Evolutionary conservation across 306 rosid species (phyloP).

Genomic region (Glycine soja): DNA sequence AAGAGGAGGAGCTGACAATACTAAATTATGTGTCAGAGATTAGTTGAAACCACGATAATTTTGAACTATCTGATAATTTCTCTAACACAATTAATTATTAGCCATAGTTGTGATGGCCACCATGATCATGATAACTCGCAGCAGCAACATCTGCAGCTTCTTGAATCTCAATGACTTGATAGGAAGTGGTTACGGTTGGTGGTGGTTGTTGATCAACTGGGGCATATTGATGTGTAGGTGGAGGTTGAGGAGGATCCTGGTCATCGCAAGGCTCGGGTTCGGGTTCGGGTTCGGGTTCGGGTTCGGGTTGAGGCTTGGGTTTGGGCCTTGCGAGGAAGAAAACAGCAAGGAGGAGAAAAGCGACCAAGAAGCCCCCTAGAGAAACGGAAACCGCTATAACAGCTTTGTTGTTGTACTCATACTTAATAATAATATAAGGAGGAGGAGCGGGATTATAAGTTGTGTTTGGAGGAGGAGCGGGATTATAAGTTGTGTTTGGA

Average conservation of each 20-base stretch:
- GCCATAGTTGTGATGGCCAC: background rate
- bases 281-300: too few relatives aligned
- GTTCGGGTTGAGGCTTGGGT: slow-evolving; percentile 38
- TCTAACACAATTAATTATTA: background rate
- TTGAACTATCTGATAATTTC: too few relatives aligned
- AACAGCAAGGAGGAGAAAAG: slow-evolving; percentile 56
- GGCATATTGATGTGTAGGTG: background rate
- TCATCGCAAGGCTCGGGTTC: too few relatives aligned
- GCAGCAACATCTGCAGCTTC: background rate
- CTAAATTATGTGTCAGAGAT: too few relatives aligned
- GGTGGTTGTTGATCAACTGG: background rate
- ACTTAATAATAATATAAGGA: background rate
- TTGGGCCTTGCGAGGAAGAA: slow-evolving; percentile 60
- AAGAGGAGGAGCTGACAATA: too few relatives aligned
- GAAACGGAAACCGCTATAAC: slow-evolving; percentile 65
- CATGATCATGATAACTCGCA: background rate
- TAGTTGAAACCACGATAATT: too few relatives aligned
- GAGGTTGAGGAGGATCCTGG: slow-evolving; percentile 10
- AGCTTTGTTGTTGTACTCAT: slow-evolving; percentile 45
- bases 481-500: background rate
- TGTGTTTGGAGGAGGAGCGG: slow-evolving; percentile 3
- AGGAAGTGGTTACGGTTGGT: background rate
- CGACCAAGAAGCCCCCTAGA: slow-evolving; percentile 57
- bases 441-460: background rate
- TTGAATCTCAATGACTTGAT: slow-evolving; percentile 13